phyloP scores from a whole-genome alignment of 73 alveolate genomes.

The Blepharisma stoltei region DNA sequence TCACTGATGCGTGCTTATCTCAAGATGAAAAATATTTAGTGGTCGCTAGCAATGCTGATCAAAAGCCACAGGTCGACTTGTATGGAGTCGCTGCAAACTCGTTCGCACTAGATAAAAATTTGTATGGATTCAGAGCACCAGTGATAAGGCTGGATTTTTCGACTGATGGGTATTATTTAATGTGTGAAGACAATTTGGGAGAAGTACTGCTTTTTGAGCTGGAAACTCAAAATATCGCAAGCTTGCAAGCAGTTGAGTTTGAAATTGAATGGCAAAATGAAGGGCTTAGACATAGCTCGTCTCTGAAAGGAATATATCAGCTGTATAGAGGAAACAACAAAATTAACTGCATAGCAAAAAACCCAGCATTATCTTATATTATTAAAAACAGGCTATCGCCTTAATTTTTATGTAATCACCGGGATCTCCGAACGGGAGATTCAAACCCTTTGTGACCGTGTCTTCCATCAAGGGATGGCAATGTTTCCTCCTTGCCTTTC shows the following conservation, averaged over 20 bases:
- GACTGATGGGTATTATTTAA: slow-evolving; percentile 63
- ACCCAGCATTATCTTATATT: slow-evolving; percentile 56
- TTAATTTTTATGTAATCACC: too few relatives aligned
- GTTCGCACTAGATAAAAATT: slow-evolving; percentile 38
- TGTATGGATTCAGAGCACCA: slow-evolving; percentile 58
- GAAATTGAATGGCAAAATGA: slow-evolving; percentile 91
- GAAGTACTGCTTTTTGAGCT: slow-evolving; percentile 64
- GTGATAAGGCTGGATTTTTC: slow-evolving; percentile 61
- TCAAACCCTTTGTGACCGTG: too few relatives aligned
- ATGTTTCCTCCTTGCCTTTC: too few relatives aligned
- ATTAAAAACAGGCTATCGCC: too few relatives aligned
- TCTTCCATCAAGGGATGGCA: too few relatives aligned
- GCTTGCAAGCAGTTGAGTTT: slow-evolving; percentile 68
- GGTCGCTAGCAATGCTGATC: slow-evolving; percentile 64
- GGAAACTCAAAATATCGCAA: slow-evolving; percentile 56
- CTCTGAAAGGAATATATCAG: slow-evolving; percentile 69
- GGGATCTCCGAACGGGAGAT: too few relatives aligned
- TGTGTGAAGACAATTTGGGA: slow-evolving; percentile 67
- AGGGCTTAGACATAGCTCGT: slow-evolving; percentile 74
- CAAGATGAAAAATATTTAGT: slow-evolving; percentile 55
- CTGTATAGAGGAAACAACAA: slow-evolving; percentile 69
- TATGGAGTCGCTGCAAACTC: slow-evolving; percentile 46
- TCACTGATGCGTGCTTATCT: slow-evolving; percentile 57
- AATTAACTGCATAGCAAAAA: slow-evolving; percentile 68
- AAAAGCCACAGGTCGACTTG: slow-evolving; percentile 69